Conservation (phyloP, 495 filamentous ascomycete genomes). For the Penicillium egyptiacum region DNA sequence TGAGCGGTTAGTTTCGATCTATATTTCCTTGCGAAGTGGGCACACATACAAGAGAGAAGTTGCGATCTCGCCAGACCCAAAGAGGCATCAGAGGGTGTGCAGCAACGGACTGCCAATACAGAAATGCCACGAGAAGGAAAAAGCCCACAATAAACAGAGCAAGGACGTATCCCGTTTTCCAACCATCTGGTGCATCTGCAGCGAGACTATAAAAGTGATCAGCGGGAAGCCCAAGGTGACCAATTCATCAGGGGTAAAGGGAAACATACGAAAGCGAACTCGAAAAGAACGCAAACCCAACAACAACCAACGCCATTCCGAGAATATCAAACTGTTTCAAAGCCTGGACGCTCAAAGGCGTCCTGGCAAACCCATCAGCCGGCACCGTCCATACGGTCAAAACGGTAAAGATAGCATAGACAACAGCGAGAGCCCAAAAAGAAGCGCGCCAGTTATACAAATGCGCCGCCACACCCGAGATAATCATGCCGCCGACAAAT, state of each 20-base stretch:
- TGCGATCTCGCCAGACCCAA: slow-evolving; percentile 40
- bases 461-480: slow-evolving; percentile 65
- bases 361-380: slow-evolving; percentile 47
- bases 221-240: slow-evolving; percentile 4
- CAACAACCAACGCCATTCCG: slow-evolving; percentile 63
- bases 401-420: slow-evolving; percentile 58
- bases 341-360: slow-evolving; percentile 46
- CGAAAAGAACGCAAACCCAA: slow-evolving; percentile 64
- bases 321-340: slow-evolving; percentile 63
- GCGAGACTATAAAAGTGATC: slow-evolving; percentile 38
- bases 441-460: slow-evolving; percentile 66
- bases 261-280: slow-evolving; percentile 56
- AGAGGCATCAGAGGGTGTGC: slow-evolving; percentile 38
- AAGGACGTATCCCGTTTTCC: slow-evolving; percentile 65
- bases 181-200: slow-evolving; percentile 57
- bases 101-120: slow-evolving; percentile 58
- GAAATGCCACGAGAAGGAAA: slow-evolving; percentile 56
- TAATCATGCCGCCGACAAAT: slow-evolving; percentile 64
- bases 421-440: slow-evolving; percentile 64
- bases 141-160: slow-evolving; percentile 63
- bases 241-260: not conserved
- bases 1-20: slow-evolving; percentile 11
- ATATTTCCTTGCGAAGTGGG: not conserved
- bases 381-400: slow-evolving; percentile 67
- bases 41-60: slow-evolving; percentile 37